Percentiles rank a stretch among this genome's conserved stretches.
Evolutionary conservation across 1,284 basidiomycete species (phyloP).

Genomic region (Ceratobasidium sp.): DNA sequence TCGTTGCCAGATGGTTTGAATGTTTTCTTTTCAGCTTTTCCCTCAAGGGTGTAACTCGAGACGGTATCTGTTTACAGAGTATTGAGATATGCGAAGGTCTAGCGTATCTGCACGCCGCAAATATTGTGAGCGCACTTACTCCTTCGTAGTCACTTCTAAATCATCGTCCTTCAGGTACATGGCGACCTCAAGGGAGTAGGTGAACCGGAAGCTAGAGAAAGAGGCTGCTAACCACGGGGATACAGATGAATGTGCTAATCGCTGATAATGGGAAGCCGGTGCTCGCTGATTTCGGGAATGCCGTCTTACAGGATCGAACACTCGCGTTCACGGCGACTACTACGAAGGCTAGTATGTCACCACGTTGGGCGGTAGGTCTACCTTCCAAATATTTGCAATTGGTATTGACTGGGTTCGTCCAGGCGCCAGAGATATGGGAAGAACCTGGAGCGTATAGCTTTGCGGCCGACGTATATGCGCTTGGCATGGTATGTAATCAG

Average conservation of each 20-base stretch:
- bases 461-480: slow-evolving; percentile 21
- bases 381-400: background rate
- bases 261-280: background rate
- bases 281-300: slow-evolving; percentile 28
- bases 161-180: background rate
- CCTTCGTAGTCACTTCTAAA: background rate
- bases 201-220: background rate
- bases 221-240: background rate
- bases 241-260: slow-evolving; percentile 9
- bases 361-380: slow-evolving; percentile 7
- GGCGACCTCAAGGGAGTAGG: slow-evolving; percentile 30
- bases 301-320: background rate
- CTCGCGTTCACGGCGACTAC: slow-evolving; percentile 5
- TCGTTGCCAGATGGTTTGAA: background rate
- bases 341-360: background rate
- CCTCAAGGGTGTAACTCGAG: background rate
- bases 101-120: background rate
- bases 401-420: background rate
- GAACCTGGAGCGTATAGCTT: background rate
- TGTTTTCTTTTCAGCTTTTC: background rate
- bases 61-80: background rate
- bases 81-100: slow-evolving; percentile 13
- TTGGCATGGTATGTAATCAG: slow-evolving; percentile 23
- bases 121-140: slow-evolving; percentile 1
- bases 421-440: slow-evolving; percentile 11